phyloP scores from a whole-genome alignment of 2,329 filamentous ascomycete genomes.

The Aspergillus calidoustus region DNA sequence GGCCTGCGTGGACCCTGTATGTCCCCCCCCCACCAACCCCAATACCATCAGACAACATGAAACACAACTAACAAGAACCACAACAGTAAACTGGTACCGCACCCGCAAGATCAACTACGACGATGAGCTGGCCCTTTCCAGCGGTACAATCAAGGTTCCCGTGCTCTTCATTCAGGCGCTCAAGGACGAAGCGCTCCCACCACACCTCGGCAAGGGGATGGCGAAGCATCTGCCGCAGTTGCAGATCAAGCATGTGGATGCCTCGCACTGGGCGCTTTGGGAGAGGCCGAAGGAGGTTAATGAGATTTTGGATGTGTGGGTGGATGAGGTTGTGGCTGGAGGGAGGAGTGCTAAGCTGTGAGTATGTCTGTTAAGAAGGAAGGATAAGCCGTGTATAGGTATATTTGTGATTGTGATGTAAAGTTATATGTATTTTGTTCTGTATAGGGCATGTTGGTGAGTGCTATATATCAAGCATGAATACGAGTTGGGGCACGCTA shows the following conservation, averaged over 20 bases:
- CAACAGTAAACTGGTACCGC: conserved; percentile 80
- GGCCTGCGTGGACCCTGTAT: conserved; percentile 75
- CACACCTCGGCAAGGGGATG: conserved; percentile 74
- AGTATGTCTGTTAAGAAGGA: not conserved
- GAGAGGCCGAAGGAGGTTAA: conserved; percentile 76
- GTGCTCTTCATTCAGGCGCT: conserved; percentile 76
- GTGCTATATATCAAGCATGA: no score
- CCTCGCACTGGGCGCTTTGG: conserved; percentile 82
- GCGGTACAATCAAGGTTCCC: conserved; percentile 60
- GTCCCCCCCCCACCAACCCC: conserved; percentile 18
- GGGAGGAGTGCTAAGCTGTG: conserved; percentile 14
- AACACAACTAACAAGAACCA: not conserved
- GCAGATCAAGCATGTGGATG: conserved; percentile 67
- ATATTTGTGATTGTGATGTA: not conserved
- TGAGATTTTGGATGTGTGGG: conserved; percentile 67
- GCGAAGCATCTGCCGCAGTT: conserved; percentile 67
- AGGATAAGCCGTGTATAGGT: not conserved
- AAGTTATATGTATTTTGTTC: not conserved
- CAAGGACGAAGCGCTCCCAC: conserved; percentile 73
- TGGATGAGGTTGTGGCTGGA: conserved; percentile 48
- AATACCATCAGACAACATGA: not conserved
- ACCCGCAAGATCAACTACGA: conserved; percentile 72
- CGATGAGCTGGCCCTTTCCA: conserved; percentile 63
- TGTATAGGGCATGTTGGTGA: no score
- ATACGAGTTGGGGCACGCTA: no score